Conservation (phyloP, 177 flowering plant species). For the Vitis hybrid region DNA sequence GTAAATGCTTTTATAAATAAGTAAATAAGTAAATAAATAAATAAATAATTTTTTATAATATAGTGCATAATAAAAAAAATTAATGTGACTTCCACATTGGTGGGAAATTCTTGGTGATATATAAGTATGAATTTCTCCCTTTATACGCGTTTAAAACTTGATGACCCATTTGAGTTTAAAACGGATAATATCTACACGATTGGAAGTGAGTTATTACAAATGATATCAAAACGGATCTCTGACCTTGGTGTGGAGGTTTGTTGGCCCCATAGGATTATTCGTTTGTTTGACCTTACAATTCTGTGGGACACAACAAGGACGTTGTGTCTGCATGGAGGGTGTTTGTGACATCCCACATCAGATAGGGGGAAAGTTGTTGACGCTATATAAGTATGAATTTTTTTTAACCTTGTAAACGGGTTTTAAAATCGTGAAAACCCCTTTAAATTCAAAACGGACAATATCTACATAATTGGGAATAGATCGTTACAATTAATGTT, state of each 20-base stretch:
- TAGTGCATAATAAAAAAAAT: too few relatives aligned
- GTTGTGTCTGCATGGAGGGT: fast-evolving
- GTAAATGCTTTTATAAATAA: too few relatives aligned
- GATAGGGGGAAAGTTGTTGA: fast-evolving
- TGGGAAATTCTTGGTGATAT: too few relatives aligned
- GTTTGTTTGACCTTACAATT: fast-evolving
- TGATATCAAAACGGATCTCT: fast-evolving
- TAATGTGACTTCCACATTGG: too few relatives aligned
- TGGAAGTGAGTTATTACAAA: fast-evolving
- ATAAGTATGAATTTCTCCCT: too few relatives aligned
- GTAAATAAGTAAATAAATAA: too few relatives aligned
- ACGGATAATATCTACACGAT: fast-evolving
- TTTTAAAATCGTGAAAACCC: fast-evolving
- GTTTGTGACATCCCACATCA: fast-evolving
- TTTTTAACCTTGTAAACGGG: fast-evolving
- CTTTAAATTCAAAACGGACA: fast-evolving
- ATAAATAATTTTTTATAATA: too few relatives aligned
- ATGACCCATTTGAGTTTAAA: too few relatives aligned
- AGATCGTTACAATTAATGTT: too few relatives aligned
- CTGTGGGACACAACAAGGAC: fast-evolving
- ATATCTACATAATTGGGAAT: fast-evolving
- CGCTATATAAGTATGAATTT: fast-evolving
- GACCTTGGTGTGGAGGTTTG: too few relatives aligned
- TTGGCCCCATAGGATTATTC: too few relatives aligned
- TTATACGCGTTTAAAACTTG: too few relatives aligned